Evolutionary conservation across 306 rosid species (phyloP).

Genomic region (Trichosanthes cucumerina): DNA sequence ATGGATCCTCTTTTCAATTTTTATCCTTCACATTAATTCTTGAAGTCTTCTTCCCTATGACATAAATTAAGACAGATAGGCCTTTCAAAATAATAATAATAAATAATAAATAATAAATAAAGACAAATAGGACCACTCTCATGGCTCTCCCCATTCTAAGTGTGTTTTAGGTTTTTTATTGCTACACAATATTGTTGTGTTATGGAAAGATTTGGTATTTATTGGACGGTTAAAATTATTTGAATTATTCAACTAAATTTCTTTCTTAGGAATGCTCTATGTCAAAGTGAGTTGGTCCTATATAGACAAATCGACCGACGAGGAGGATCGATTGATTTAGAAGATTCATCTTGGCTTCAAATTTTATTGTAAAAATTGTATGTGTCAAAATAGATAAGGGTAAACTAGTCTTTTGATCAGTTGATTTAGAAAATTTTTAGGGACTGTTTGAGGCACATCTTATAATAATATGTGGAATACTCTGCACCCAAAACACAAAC

Average conservation of each 20-base stretch:
- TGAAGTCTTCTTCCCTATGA: not conserved
- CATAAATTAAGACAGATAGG: not conserved
- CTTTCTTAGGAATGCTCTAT: not conserved
- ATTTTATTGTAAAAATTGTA: too few species aligned
- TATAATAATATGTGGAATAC: too few species aligned
- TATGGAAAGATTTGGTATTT: not conserved
- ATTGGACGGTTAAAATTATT: not conserved
- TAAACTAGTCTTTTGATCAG: too few species aligned
- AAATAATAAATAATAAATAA: too few species aligned
- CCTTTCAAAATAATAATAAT: too few species aligned
- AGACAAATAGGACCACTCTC: not conserved
- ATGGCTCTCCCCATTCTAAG: not conserved
- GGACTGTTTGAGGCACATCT: too few species aligned
- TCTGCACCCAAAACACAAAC: too few species aligned
- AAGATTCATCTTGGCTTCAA: not conserved
- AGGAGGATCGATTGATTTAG: not conserved
- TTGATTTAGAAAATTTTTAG: too few species aligned
- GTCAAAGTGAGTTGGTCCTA: not conserved
- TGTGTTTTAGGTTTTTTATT: not conserved
- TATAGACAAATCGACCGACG: fast-evolving
- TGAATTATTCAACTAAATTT: not conserved
- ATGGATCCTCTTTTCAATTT: not conserved
- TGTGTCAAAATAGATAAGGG: too few species aligned
- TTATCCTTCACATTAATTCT: not conserved
- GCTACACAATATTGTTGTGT: not conserved